phyloP scores from a whole-genome alignment of 2,329 filamentous ascomycete species.

The Aspergillus sp. region DNA sequence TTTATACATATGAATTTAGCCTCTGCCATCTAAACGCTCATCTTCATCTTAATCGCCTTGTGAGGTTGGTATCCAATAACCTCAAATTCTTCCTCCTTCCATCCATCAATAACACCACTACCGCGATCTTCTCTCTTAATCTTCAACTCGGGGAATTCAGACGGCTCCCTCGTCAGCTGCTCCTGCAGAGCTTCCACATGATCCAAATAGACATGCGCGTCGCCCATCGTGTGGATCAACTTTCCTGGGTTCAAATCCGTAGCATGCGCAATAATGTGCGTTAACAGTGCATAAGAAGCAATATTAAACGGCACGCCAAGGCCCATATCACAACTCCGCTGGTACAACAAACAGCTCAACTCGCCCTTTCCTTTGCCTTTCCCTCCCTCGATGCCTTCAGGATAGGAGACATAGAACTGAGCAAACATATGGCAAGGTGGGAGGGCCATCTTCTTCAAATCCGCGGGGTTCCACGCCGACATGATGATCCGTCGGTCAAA shows the following conservation, averaged over 20 bases:
- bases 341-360: constrained; percentile 86
- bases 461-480: constrained; percentile 88
- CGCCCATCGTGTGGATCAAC: constrained; percentile 93
- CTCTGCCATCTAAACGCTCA: constrained; percentile 69
- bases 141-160: constrained; percentile 74
- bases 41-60: constrained; percentile 94
- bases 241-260: constrained; percentile 81
- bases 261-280: constrained; percentile 90
- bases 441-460: constrained; percentile 83
- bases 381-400: constrained; percentile 29
- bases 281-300: constrained; percentile 87
- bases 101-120: constrained; percentile 88
- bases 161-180: constrained; percentile 78
- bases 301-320: constrained; percentile 98
- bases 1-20: background rate
- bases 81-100: constrained; percentile 83
- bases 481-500: constrained; percentile 90
- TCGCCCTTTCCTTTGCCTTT: constrained; percentile 35
- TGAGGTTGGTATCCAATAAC: constrained; percentile 88
- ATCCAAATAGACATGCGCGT: constrained; percentile 94
- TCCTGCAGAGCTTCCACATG: constrained; percentile 83
- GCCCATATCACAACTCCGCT: constrained; percentile 94
- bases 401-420: constrained; percentile 88
- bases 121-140: constrained; percentile 68
- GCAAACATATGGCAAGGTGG: constrained; percentile 98